Evolutionary conservation across 257 asterid genomes (phyloP), one percentile per base, ranked within the genome.

Genomic region (Jacaranda copaia): DNA sequence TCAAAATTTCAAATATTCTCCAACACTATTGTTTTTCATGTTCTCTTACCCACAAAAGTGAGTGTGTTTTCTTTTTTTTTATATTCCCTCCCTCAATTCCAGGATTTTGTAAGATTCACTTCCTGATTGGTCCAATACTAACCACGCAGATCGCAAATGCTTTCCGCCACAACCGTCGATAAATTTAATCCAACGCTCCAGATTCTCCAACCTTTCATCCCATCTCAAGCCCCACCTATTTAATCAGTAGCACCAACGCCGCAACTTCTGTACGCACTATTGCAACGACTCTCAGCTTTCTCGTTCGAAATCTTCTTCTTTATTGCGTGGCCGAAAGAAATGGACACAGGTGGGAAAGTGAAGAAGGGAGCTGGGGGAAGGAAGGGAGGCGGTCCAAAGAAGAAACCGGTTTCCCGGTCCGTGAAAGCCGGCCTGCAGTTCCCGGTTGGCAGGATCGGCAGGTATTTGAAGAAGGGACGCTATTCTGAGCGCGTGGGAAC

Each of bases 311-410:
- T 25, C 5, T 16, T 40, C 48, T 18, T 61, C 5, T 5, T 49
- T 10, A 3, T 25, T 40, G 53, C 11, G 74, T 6, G 35, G 65
- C 42, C 40, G 2, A 38, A 13, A 67, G 66, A 63, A 75, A 84
- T 84, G 84, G 86, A 80, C 14, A 18, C 81, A 0, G 77, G 42
- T 11, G 72, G 78, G 10, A 84, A 84, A 69, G 20, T 73, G 79
- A 87, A 87, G 85, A 86, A 86, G 81, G 91, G 91, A 42, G 89
- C 89, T 19, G 91, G 59, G 0, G 91, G 91, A 42, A 80, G 91
- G 79, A 87, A 82, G 49, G 87, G 80, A 0, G 89, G 89, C 46
- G 89, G 89, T 9, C 89, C 91, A 0, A 87, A 84, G 80, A 87
- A 87, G 86, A 87, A 87, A 61, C 53, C 91, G 5, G 89, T 87